A percentile compares a stretch with the other conserved stretches of the same genome.
Conservation (phyloP, 352 stramenopile species). For the Blastocystis sp. region DNA sequence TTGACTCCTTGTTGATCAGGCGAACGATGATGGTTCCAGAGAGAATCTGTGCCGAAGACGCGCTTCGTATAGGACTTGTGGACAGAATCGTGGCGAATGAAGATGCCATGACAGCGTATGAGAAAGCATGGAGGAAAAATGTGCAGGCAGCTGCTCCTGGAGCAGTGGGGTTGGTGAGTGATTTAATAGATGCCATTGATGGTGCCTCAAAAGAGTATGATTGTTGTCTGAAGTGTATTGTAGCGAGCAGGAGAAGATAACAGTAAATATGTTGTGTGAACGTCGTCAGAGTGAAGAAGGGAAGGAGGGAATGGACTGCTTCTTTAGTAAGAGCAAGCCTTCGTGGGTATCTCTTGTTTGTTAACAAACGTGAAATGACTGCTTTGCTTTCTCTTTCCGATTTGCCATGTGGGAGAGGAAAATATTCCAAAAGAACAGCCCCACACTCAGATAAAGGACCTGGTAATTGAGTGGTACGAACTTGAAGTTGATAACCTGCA, state of each 20-base stretch:
- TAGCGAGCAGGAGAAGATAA: conserved; percentile 18
- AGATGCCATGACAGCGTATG: not conserved
- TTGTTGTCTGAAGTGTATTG: not conserved
- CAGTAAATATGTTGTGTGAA: conserved; percentile 49
- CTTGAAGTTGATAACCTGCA: conserved; percentile 60
- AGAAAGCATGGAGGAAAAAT: conserved; percentile 29
- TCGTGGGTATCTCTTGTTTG: conserved; percentile 47
- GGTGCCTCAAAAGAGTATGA: not conserved
- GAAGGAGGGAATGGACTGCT: conserved; percentile 55
- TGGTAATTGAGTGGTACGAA: conserved; percentile 53
- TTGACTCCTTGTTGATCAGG: not conserved
- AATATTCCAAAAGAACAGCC: conserved; percentile 57
- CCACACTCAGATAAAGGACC: conserved; percentile 29
- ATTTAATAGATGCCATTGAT: conserved; percentile 24
- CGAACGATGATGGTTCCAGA: conserved; percentile 50
- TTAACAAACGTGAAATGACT: conserved; percentile 10
- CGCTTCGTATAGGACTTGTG: conserved; percentile 21
- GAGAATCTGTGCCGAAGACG: conserved; percentile 17
- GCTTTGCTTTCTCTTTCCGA: not conserved
- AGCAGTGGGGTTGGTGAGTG: conserved; percentile 17
- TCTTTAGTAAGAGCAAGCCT: conserved; percentile 41
- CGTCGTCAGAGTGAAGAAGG: conserved; percentile 35
- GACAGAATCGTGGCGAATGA: conserved; percentile 29
- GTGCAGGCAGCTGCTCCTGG: not conserved
- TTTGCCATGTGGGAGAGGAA: conserved; percentile 58